Conservation (phyloP, 1,284 basidiomycete species). For the Sutorius eximius region DNA sequence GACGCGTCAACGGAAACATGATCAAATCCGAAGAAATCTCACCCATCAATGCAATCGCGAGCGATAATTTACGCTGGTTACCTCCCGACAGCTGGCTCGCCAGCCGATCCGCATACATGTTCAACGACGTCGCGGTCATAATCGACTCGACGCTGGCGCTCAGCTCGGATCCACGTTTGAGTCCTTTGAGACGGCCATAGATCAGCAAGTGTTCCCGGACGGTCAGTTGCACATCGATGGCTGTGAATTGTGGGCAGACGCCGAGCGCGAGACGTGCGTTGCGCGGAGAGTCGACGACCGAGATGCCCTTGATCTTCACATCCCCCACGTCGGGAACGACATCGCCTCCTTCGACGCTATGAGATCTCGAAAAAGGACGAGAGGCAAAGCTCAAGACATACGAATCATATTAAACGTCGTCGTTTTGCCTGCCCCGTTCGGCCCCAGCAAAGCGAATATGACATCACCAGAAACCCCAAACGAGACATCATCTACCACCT, state of each 20-base stretch:
- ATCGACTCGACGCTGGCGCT: slow-evolving; percentile 55
- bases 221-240: slow-evolving; percentile 75
- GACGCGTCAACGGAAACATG: not conserved
- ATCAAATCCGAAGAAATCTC: slow-evolving; percentile 12
- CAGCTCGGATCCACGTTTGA: slow-evolving; percentile 50
- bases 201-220: slow-evolving; percentile 73
- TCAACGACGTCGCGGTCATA: slow-evolving; percentile 59
- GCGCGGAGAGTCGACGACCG: slow-evolving; percentile 60
- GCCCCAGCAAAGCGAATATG: slow-evolving; percentile 73
- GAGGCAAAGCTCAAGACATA: slow-evolving; percentile 35
- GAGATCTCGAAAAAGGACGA: not conserved
- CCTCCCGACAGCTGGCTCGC: slow-evolving; percentile 77
- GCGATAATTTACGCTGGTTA: slow-evolving; percentile 75
- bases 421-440: slow-evolving; percentile 82
- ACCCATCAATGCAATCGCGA: slow-evolving; percentile 81
- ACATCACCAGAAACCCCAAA: slow-evolving; percentile 66
- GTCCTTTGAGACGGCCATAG: slow-evolving; percentile 70
- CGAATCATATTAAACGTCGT: slow-evolving; percentile 78
- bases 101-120: slow-evolving; percentile 63
- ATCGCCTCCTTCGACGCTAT: slow-evolving; percentile 50
- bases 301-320: slow-evolving; percentile 61
- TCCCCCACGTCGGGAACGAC: slow-evolving; percentile 63
- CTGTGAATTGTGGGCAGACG: slow-evolving; percentile 82
- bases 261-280: slow-evolving; percentile 67
- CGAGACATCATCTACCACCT: slow-evolving; percentile 72